Evolutionary conservation across 768 basidiomycete species (phyloP).

Genomic region (Leucocoprinus leucothites): DNA sequence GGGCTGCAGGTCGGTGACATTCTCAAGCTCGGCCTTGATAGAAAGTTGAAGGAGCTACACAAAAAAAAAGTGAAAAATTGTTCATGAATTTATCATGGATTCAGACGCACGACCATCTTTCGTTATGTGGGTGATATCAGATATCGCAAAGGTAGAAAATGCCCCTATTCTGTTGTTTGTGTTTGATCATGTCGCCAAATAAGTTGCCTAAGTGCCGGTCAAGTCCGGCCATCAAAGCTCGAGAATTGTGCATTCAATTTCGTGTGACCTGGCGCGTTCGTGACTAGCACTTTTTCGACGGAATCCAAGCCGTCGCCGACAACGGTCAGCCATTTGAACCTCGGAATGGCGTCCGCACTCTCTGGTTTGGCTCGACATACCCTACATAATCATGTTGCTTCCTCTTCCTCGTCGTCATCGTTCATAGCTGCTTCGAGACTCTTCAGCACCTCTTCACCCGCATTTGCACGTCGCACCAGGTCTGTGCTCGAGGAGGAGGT

Average conservation of each 20-base stretch:
- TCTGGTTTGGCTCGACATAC: conserved; percentile 8
- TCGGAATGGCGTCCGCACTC: conserved; percentile 14
- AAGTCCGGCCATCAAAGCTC: no score
- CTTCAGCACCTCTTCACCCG: conserved; percentile 25
- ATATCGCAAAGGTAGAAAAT: conserved; percentile 5
- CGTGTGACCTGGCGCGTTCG: background rate
- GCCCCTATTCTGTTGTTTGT: conserved; percentile 17
- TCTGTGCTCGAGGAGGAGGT: conserved; percentile 38
- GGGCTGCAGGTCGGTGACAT: conserved; percentile 68
- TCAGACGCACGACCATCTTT: conserved; percentile 50
- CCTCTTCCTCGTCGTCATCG: background rate
- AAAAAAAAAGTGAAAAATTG: conserved; percentile 12
- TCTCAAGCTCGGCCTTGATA: conserved; percentile 79
- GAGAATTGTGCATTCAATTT: background rate
- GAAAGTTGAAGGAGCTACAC: conserved; percentile 56
- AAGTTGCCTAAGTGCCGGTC: background rate
- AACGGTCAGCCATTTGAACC: background rate
- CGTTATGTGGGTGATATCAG: conserved; percentile 8
- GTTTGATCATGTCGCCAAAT: conserved; percentile 8
- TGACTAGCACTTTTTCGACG: conserved; percentile 5
- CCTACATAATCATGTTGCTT: conserved; percentile 4
- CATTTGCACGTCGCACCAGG: conserved; percentile 31
- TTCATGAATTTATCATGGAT: background rate
- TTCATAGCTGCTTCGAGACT: conserved; percentile 13
- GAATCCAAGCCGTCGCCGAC: background rate